Percentiles rank a stretch among this genome's conserved stretches.
phyloP scores from a whole-genome alignment of 176 grass and related monocot species.

The Carex cristatella region DNA sequence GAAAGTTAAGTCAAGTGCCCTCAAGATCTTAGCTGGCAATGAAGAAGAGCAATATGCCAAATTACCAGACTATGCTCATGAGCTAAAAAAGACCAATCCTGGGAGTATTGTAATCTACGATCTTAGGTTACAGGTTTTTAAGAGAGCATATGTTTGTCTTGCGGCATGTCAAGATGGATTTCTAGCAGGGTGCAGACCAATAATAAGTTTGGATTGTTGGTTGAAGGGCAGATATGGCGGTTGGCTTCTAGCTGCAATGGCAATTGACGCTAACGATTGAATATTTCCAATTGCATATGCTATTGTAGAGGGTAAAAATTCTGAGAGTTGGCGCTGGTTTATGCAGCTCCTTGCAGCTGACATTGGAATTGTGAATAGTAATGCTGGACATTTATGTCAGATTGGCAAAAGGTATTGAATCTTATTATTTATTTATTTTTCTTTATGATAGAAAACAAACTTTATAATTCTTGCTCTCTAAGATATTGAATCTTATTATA shows the following conservation, averaged over 20 bases:
- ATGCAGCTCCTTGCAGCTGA: neutral
- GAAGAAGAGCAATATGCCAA: slow-evolving; percentile 17
- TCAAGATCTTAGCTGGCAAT: slow-evolving; percentile 4
- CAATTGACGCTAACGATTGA: slow-evolving; percentile 10
- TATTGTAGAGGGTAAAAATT: slow-evolving; percentile 3
- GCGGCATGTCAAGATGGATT: neutral
- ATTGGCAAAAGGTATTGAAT: slow-evolving; percentile 12
- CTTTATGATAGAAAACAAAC: too few species aligned
- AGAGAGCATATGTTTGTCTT: neutral
- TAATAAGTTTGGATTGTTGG: slow-evolving; percentile 20
- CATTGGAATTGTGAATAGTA: slow-evolving; percentile 6
- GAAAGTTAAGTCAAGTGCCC: neutral
- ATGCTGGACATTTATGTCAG: slow-evolving; percentile 21
- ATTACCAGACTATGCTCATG: neutral
- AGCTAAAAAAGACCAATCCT: slow-evolving; percentile 9
- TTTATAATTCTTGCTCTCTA: neutral
- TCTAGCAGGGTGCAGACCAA: slow-evolving; percentile 9
- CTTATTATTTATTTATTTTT: neutral
- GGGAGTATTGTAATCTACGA: neutral
- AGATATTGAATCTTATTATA: neutral
- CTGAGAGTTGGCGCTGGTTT: slow-evolving; percentile 13
- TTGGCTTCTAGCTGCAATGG: neutral
- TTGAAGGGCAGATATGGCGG: slow-evolving; percentile 12
- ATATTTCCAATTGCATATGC: slow-evolving; percentile 23
- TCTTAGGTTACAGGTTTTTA: neutral